A percentile compares a stretch with the other conserved stretches of the same genome.
Evolutionary conservation across 345 rosid species (phyloP).

Genomic region (Mallotus nudiflorus): DNA sequence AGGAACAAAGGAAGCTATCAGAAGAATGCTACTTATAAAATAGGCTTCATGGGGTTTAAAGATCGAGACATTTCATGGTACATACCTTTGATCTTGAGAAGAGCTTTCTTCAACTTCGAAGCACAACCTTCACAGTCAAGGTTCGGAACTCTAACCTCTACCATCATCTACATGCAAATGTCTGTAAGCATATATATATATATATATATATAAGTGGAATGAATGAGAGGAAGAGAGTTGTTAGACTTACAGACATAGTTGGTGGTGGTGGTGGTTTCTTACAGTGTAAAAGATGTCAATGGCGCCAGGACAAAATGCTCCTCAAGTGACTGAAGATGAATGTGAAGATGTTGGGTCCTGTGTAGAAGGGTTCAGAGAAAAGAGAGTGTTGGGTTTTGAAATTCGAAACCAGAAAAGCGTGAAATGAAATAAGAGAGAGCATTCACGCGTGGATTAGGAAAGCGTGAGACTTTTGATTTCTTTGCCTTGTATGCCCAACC

Average conservation of each 20-base stretch:
- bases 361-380: constrained; percentile 9
- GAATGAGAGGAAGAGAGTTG: neutral
- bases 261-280: too few species aligned
- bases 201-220: neutral
- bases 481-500: neutral
- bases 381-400: constrained; percentile 47
- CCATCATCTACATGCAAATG: constrained; percentile 41
- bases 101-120: constrained; percentile 79
- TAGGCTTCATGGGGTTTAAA: too few species aligned
- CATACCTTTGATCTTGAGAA: constrained; percentile 84
- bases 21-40: too few species aligned
- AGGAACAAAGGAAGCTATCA: too few species aligned
- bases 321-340: neutral
- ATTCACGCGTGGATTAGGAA: constrained; percentile 56
- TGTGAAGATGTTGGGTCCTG: neutral
- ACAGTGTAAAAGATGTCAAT: neutral
- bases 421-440: constrained; percentile 19
- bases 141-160: constrained; percentile 89
- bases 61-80: too few species aligned
- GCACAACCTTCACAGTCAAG: constrained; percentile 93
- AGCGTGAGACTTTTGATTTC: constrained; percentile 39
- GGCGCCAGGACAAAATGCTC: too few species aligned
- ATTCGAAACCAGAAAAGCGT: constrained; percentile 33
- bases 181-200: constrained; percentile 11
- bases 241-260: constrained; percentile 59